A percentile compares a stretch with the other conserved stretches of the same genome.
Conservation (phyloP, 2,329 filamentous ascomycete species). For the Monosporascus sp. region DNA sequence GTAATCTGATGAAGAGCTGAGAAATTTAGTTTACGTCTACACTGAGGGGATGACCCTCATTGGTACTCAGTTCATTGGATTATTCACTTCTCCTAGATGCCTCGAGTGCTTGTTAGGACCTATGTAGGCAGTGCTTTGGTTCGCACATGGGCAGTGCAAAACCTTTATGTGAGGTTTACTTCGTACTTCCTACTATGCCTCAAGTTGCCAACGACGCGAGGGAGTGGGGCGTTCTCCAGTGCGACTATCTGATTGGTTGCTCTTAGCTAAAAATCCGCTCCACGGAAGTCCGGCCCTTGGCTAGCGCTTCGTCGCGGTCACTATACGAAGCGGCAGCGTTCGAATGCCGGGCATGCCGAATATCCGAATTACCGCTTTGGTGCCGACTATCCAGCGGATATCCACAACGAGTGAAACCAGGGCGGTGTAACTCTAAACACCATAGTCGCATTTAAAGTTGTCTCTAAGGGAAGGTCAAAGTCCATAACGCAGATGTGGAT, state of each 20-base stretch:
- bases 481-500: not conserved
- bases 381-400: slow-evolving; percentile 1
- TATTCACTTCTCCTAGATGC: too few relatives aligned
- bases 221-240: not conserved
- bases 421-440: not conserved
- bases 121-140: too few relatives aligned
- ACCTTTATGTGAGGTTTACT: too few relatives aligned
- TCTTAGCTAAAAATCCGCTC: not conserved
- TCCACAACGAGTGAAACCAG: slow-evolving; percentile 3
- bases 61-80: too few relatives aligned
- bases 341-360: slow-evolving; percentile 3
- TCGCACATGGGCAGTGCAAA: too few relatives aligned
- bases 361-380: slow-evolving; percentile 3
- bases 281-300: not conserved
- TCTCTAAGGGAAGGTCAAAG: too few relatives aligned
- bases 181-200: too few relatives aligned
- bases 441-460: not conserved
- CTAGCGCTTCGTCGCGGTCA: not conserved
- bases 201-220: too few relatives aligned
- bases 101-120: too few relatives aligned
- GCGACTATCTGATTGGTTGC: not conserved
- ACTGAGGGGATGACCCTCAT: too few relatives aligned
- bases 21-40: too few relatives aligned
- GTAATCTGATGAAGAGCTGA: too few relatives aligned
- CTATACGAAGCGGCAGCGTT: not conserved